phyloP scores from a whole-genome alignment of 208 protist species.

The Phytomonas sp. region DNA sequence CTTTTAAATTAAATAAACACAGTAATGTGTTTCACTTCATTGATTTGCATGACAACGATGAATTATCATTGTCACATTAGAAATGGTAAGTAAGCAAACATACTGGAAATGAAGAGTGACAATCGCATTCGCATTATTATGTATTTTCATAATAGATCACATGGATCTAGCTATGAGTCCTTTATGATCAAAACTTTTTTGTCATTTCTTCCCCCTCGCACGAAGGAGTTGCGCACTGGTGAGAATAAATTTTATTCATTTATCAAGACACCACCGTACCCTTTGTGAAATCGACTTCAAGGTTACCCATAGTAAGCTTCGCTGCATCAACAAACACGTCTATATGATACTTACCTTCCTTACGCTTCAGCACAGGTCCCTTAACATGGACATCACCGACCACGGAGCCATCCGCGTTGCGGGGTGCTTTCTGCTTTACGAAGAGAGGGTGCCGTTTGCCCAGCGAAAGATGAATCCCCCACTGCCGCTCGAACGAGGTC shows the following conservation, averaged over 20 bases:
- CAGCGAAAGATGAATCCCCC: slow-evolving; percentile 83
- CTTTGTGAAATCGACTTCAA: slow-evolving; percentile 71
- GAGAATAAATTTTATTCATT: background rate
- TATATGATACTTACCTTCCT: slow-evolving; percentile 85
- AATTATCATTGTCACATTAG: background rate
- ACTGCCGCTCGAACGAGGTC: slow-evolving; percentile 88
- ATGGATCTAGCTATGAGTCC: background rate
- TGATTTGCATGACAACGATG: background rate
- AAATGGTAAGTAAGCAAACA: background rate
- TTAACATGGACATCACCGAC: slow-evolving; percentile 36
- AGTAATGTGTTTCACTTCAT: background rate
- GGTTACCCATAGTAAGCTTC: slow-evolving; percentile 39
- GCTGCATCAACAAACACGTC: slow-evolving; percentile 79
- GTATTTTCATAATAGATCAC: background rate
- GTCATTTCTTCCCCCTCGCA: background rate
- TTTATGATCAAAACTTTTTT: background rate
- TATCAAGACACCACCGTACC: slow-evolving; percentile 26
- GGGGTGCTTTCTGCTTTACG: slow-evolving; percentile 64
- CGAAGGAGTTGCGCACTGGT: background rate
- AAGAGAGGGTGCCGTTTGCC: slow-evolving; percentile 86
- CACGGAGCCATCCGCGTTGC: slow-evolving; percentile 58
- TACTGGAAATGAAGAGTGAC: background rate
- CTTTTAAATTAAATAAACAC: background rate
- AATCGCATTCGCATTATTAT: background rate
- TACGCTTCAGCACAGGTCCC: slow-evolving; percentile 75